Evolutionary conservation across 441 rosid species (phyloP).

Genomic region (Biscutella laevigata): DNA sequence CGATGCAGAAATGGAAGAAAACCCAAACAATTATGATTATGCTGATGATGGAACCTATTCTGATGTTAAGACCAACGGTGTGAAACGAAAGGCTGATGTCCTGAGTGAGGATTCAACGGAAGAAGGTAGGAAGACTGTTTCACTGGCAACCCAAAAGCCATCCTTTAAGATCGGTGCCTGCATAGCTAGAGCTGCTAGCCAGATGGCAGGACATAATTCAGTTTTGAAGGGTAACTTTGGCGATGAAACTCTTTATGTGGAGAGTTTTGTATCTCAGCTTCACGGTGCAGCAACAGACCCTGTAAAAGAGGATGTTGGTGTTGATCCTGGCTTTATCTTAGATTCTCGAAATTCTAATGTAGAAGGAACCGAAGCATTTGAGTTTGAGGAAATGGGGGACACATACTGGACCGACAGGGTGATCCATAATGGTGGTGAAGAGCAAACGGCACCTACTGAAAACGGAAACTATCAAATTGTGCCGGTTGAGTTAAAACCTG

Average conservation of each 20-base stretch:
- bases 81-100: constrained; percentile 33
- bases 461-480: constrained; percentile 41
- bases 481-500: constrained; percentile 46
- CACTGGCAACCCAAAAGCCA: constrained; percentile 57
- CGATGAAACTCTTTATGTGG: constrained; percentile 51
- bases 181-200: constrained; percentile 86
- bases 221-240: constrained; percentile 39
- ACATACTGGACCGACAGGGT: constrained; percentile 94
- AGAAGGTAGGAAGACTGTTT: constrained; percentile 54
- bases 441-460: constrained; percentile 43
- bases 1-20: constrained; percentile 31
- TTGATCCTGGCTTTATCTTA: constrained; percentile 53
- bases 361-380: constrained; percentile 61
- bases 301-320: constrained; percentile 30
- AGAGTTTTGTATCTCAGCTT: constrained; percentile 63
- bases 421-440: constrained; percentile 79
- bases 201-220: constrained; percentile 66
- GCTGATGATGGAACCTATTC: constrained; percentile 24
- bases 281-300: constrained; percentile 61
- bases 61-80: constrained; percentile 15
- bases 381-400: constrained; percentile 88
- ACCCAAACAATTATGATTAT: constrained; percentile 28
- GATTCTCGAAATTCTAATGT: constrained; percentile 46
- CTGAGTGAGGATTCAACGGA: constrained; percentile 38
- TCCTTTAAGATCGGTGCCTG: constrained; percentile 88